These are phyloP conservation scores for Prototheca wickerhamii DNA, from an alignment of 163 green algal genomes.

Conservation along the genomic window DNA sequence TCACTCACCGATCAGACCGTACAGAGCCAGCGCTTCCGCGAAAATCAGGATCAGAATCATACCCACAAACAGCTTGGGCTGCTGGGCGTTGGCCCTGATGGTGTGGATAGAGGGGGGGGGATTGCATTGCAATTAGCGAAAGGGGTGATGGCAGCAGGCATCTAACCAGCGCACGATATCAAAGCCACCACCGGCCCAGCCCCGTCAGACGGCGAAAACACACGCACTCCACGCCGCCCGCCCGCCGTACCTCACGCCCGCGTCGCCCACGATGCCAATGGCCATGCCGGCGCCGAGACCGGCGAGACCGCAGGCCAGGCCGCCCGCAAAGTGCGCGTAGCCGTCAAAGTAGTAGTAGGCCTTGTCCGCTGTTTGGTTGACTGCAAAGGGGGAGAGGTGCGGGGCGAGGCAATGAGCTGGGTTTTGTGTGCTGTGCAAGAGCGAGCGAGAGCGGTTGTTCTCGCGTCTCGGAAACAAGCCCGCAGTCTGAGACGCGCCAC, in stretches of 20 bases:
- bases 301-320: conserved; percentile 89
- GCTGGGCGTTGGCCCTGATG: conserved; percentile 92
- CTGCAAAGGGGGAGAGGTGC: conserved; percentile 31
- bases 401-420: not conserved
- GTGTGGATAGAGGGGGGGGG: not conserved
- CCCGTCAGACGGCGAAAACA: not conserved
- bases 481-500: no score
- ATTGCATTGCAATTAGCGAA: not conserved
- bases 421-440: no score
- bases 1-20: conserved; percentile 86
- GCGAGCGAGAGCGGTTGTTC: no score
- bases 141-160: not conserved
- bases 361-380: conserved; percentile 64
- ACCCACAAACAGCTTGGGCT: conserved; percentile 98
- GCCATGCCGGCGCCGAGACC: conserved; percentile 94
- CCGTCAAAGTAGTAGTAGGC: conserved; percentile 95
- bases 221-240: not conserved
- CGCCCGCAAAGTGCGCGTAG: conserved; percentile 92
- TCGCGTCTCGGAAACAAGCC: no score
- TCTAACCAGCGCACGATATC: conserved; percentile 29
- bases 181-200: conserved; percentile 2
- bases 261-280: conserved; percentile 98
- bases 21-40: conserved; percentile 94
- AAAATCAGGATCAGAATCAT: conserved; percentile 99
- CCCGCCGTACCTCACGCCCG: conserved; percentile 72